Evolutionary conservation across 306 rosid species (phyloP).

Genomic region (Vigna nakashimae): DNA sequence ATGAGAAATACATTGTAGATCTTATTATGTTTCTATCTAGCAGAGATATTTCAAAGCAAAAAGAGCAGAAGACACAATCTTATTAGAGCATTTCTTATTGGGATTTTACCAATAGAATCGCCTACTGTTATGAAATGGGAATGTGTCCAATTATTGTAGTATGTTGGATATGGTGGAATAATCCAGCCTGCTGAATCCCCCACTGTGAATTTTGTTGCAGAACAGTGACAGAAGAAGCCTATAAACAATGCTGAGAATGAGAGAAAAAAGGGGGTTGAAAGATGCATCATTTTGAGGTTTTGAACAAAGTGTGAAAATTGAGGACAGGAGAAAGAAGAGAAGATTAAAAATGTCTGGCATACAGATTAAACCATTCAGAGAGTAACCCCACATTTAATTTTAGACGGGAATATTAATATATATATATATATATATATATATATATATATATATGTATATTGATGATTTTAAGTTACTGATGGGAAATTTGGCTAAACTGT

Average conservation of each 20-base stretch:
- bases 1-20: neutral
- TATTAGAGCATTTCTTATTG: conserved; percentile 5
- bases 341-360: neutral
- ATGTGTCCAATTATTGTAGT: conserved; percentile 48
- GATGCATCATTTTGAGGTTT: conserved; percentile 44
- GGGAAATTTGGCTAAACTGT: conserved; percentile 17
- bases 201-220: conserved; percentile 41
- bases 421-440: too few species aligned
- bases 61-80: neutral
- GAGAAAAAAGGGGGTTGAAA: conserved; percentile 35
- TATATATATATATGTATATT: neutral
- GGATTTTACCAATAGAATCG: conserved; percentile 49
- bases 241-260: conserved; percentile 42
- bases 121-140: conserved; percentile 42
- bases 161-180: conserved; percentile 53
- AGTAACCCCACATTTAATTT: too few species aligned
- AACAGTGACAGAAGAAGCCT: conserved; percentile 41
- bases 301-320: conserved; percentile 21
- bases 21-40: conserved; percentile 1
- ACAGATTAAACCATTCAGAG: conserved; percentile 14
- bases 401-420: too few species aligned
- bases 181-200: conserved; percentile 56
- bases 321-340: neutral
- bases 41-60: conserved; percentile 37
- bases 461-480: conserved; percentile 35